A percentile compares a stretch with the other conserved stretches of the same genome.
Evolutionary conservation across 2,329 filamentous ascomycete species (phyloP).

Genomic region (Daldinia sp.): DNA sequence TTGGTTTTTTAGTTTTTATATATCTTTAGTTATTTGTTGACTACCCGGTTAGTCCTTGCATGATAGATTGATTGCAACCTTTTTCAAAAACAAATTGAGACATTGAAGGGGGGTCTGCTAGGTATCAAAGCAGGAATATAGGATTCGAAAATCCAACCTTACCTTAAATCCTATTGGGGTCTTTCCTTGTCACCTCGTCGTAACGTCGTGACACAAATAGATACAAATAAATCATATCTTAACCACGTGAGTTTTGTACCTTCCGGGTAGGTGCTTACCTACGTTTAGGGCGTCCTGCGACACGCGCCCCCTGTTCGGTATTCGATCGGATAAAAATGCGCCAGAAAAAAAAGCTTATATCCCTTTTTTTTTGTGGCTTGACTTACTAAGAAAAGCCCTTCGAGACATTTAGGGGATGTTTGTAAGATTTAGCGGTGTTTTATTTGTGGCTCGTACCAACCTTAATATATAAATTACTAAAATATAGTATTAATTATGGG

Average conservation of each 20-base stretch:
- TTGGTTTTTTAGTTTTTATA: too few relatives aligned
- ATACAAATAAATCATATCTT: constrained; percentile 9
- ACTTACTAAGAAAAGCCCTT: neutral
- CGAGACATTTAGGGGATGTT: too few relatives aligned
- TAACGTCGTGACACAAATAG: constrained; percentile 4
- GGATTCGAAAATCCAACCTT: constrained; percentile 1
- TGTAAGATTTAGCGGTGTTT: too few relatives aligned
- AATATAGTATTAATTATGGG: too few relatives aligned
- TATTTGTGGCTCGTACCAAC: too few relatives aligned
- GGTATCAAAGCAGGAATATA: constrained; percentile 17
- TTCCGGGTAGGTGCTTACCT: neutral
- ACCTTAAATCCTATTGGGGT: constrained; percentile 12
- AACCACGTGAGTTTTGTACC: constrained; percentile 14
- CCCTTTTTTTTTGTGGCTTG: too few relatives aligned
- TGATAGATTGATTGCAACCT: too few relatives aligned
- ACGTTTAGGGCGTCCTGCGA: neutral
- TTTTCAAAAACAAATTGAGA: constrained; percentile 8
- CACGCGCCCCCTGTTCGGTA: neutral
- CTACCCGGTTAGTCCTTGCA: too few relatives aligned
- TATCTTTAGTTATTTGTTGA: neutral
- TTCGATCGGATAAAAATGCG: neutral
- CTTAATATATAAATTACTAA: too few relatives aligned
- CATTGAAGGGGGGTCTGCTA: constrained; percentile 9
- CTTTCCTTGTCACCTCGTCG: too few relatives aligned
- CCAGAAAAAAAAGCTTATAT: neutral